These are phyloP conservation scores for Hyaloperonospora brassicae DNA, from an alignment of 352 stramenopile species.

Conservation along the genomic window DNA sequence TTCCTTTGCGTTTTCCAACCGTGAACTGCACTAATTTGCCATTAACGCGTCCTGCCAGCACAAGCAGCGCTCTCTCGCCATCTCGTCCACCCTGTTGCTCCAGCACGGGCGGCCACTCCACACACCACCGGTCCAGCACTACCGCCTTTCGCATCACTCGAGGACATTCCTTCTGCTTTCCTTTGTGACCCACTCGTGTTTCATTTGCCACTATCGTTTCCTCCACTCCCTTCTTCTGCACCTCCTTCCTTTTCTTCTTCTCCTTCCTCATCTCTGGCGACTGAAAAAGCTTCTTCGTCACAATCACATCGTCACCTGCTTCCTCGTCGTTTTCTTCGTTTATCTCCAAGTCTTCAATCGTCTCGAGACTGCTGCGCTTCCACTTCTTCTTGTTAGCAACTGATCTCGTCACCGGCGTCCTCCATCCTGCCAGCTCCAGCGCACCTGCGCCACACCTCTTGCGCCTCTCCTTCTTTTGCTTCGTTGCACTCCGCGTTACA, in stretches of 20 bases:
- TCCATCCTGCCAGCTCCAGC: slow-evolving; percentile 13
- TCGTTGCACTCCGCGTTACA: slow-evolving; percentile 11
- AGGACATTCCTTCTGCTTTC: not conserved
- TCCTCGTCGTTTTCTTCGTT: slow-evolving; percentile 2
- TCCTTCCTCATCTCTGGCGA: slow-evolving; percentile 12
- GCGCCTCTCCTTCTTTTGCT: slow-evolving; percentile 7
- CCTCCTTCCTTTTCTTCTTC: too few relatives aligned
- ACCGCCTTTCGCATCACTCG: slow-evolving; percentile 12
- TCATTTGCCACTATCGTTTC: too few relatives aligned
- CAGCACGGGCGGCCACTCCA: slow-evolving; percentile 25
- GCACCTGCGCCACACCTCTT: slow-evolving; percentile 9
- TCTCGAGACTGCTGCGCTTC: slow-evolving; percentile 21
- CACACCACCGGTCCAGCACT: slow-evolving; percentile 22
- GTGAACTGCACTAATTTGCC: slow-evolving; percentile 21
- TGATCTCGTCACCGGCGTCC: slow-evolving; percentile 20
- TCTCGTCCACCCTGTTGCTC: not conserved
- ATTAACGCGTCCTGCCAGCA: slow-evolving; percentile 31
- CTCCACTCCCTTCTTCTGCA: slow-evolving; percentile 1
- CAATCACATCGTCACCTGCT: slow-evolving; percentile 19
- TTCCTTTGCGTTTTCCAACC: slow-evolving; percentile 35
- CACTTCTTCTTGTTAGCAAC: slow-evolving; percentile 20
- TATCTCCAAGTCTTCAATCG: slow-evolving; percentile 5
- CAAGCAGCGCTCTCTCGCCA: slow-evolving; percentile 19
- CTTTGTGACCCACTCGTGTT: not conserved
- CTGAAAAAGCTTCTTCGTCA: slow-evolving; percentile 33